Base-by-base conservation (phyloP, 1,284 basidiomycete species). In the Trametes pubescens region DNA sequence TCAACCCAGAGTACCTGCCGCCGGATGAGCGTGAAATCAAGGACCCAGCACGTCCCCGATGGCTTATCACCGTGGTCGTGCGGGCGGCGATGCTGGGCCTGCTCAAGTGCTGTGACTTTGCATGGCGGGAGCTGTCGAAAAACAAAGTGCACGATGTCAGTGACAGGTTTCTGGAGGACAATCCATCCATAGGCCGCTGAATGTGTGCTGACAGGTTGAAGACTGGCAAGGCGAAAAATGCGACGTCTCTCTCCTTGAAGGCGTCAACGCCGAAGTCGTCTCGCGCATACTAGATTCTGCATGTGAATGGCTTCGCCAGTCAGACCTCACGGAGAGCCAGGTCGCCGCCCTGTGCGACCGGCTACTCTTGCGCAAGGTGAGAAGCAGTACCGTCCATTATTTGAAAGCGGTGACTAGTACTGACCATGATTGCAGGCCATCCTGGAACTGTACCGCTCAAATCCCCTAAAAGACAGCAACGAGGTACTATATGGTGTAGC, bases 141-240 rank as follows among this genome's bases (percentile, higher is more conserved):
- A 87, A 89, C 24, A 82, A 86, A 59, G 82, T 95, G 18, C 80
- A 88, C 61, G 95, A 97, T 79, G 94, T 94, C 69, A 71, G 90
- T 84, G 43, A 53, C 18, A 40, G 6, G 22, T 59, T 57, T 4
- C 18, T 16, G 40, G 16, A 18, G 26, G 38, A 43, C 26, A 54
- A 43, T 14, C 37, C 14, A 34, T 63, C 46, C 57, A 35, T 64
- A 49, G 32, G 34, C 21, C 37, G 14, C 58, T 70, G 51, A 64
- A 48, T 66, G 52, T 46, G 57, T 65, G 48, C 53, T 69, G 54
- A 57, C 73, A 94, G 91, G 83, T 87, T 59, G 95, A 98, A 81
- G 95, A 96, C 73, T 93, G 90, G 86, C 90, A 93, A 74, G 84
- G 89, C 61, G 94, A 96, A 69, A 95, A 95, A 78, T 91, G 89